These are phyloP conservation scores for Vitis cinerea DNA, from an alignment of 164 flowering plant genomes.

Conservation along the genomic window DNA sequence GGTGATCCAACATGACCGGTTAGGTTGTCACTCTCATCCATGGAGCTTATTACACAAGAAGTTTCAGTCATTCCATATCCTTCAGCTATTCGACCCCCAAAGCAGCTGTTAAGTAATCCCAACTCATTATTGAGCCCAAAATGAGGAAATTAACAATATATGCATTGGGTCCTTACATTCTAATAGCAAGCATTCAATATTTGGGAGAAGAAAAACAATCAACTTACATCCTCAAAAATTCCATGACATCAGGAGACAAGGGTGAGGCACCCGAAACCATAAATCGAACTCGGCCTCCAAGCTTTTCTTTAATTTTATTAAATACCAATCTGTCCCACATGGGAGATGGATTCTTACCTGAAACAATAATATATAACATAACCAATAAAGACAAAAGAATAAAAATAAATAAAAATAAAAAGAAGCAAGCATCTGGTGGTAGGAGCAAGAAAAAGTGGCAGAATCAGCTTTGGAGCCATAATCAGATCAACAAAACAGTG, in stretches of 20 bases:
- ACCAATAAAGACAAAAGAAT: neutral
- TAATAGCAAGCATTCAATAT: neutral
- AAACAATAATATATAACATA: slow-evolving; percentile 7
- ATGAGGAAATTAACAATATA: neutral
- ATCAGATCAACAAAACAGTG: no score
- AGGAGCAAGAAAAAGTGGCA: no score
- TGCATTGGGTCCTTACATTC: neutral
- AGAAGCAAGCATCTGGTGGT: neutral
- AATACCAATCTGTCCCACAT: slow-evolving; percentile 96
- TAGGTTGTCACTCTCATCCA: slow-evolving; percentile 63
- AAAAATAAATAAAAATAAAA: neutral
- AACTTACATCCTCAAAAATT: slow-evolving; percentile 90
- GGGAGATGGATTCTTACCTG: slow-evolving; percentile 86
- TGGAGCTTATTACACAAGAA: slow-evolving; percentile 68
- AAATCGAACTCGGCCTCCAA: slow-evolving; percentile 89
- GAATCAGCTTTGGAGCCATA: no score
- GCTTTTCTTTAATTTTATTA: slow-evolving; percentile 83
- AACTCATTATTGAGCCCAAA: neutral
- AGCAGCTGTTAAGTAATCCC: slow-evolving; percentile 56
- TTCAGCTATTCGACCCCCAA: slow-evolving; percentile 76
- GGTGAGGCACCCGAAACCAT: slow-evolving; percentile 97
- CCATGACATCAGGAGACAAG: slow-evolving; percentile 94
- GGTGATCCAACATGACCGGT: slow-evolving; percentile 97
- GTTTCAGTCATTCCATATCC: slow-evolving; percentile 99
- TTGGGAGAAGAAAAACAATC: neutral